phyloP scores from a whole-genome alignment of 2,329 filamentous ascomycete species.

The Ceratocystiopsis minuta region DNA sequence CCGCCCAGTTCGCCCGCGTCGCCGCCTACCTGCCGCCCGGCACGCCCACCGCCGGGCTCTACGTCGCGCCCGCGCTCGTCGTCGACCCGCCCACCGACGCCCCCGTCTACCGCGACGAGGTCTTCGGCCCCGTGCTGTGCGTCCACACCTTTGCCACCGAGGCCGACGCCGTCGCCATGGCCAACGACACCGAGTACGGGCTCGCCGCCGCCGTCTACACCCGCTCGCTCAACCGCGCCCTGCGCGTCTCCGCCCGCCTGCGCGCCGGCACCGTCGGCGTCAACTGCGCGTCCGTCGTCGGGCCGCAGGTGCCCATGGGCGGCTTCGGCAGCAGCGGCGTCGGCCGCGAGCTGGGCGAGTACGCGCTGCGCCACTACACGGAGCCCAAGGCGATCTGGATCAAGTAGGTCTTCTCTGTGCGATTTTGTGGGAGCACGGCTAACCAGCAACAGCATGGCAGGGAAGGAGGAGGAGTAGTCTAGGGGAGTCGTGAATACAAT shows the following conservation, averaged over 20 bases:
- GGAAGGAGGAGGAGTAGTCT: too few relatives aligned
- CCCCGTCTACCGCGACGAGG: conserved; percentile 27
- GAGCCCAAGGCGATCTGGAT: too few relatives aligned
- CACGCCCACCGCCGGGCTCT: not conserved
- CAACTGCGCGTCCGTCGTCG: not conserved
- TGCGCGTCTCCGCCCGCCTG: not conserved
- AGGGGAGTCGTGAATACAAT: too few relatives aligned
- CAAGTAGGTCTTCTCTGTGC: too few relatives aligned
- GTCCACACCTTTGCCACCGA: conserved; percentile 31
- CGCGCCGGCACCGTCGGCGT: not conserved
- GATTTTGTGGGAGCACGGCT: too few relatives aligned
- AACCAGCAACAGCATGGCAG: too few relatives aligned
- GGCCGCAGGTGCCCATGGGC: too few relatives aligned
- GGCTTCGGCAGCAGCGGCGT: too few relatives aligned
- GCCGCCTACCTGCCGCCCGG: conserved; percentile 43
- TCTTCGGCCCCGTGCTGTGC: conserved; percentile 40
- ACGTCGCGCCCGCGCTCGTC: not conserved
- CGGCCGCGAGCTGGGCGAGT: too few relatives aligned
- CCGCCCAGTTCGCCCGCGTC: conserved; percentile 42
- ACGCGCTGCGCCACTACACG: too few relatives aligned
- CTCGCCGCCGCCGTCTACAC: conserved; percentile 32
- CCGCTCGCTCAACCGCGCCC: conserved; percentile 26
- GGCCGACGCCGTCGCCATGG: conserved; percentile 27
- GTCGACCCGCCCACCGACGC: not conserved
- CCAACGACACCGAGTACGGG: conserved; percentile 36